Evolutionary conservation across 495 filamentous ascomycete species (phyloP).

Genomic region (Lepraria neglecta): DNA sequence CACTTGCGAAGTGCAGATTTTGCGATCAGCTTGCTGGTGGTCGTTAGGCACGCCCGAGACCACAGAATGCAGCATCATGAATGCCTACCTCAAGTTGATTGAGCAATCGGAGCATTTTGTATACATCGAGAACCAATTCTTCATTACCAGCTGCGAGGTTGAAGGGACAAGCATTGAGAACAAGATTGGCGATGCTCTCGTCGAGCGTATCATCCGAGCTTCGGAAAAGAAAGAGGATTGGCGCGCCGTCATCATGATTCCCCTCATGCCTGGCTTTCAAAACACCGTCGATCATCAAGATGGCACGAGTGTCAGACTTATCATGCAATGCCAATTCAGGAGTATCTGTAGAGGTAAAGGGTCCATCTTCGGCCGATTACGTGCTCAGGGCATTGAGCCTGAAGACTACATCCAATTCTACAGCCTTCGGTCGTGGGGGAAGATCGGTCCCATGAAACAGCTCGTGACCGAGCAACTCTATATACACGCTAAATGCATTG

Average conservation of each 20-base stretch:
- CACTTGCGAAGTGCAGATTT: constrained; percentile 92
- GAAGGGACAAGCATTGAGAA: constrained; percentile 85
- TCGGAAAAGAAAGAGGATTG: constrained; percentile 80
- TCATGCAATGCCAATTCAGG: constrained; percentile 96
- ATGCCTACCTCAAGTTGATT: constrained; percentile 91
- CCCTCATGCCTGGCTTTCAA: constrained; percentile 96
- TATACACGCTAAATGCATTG: constrained; percentile 95
- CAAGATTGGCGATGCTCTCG: constrained; percentile 87
- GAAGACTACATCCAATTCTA: constrained; percentile 97
- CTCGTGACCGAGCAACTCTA: constrained; percentile 96
- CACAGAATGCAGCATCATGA: constrained; percentile 90
- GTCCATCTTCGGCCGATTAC: constrained; percentile 84
- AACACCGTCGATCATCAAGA: constrained; percentile 92
- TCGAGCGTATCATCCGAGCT: constrained; percentile 82
- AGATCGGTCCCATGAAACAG: constrained; percentile 72
- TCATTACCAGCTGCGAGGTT: constrained; percentile 87
- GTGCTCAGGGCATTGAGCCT: constrained; percentile 79
- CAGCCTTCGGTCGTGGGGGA: constrained; percentile 86
- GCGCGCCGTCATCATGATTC: constrained; percentile 91
- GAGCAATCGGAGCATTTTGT: constrained; percentile 94
- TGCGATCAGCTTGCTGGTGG: constrained; percentile 86
- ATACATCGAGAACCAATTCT: constrained; percentile 99
- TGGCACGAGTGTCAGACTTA: constrained; percentile 86
- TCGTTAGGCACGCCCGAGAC: constrained; percentile 78
- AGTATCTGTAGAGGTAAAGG: constrained; percentile 92